phyloP scores from a whole-genome alignment of 2,329 filamentous ascomycete species.

The Raffaelea deltoideospora region DNA sequence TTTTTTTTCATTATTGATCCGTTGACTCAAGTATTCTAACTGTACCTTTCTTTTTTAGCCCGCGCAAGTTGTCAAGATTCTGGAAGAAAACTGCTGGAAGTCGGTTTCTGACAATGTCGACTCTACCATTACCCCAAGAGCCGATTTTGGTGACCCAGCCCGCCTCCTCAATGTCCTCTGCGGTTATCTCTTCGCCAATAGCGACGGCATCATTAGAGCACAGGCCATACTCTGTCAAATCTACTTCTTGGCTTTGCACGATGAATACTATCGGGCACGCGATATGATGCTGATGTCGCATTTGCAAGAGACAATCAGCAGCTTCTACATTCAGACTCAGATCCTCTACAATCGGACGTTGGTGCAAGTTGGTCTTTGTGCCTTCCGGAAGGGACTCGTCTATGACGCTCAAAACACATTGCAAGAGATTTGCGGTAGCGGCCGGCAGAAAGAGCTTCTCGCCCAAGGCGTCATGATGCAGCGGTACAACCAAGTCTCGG shows the following conservation, averaged over 20 bases:
- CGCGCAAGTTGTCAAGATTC: constrained; percentile 76
- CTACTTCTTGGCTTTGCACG: constrained; percentile 93
- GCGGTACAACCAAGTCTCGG: constrained; percentile 87
- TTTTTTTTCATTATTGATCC: not conserved
- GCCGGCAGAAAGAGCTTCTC: constrained; percentile 91
- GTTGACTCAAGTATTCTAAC: constrained; percentile 3
- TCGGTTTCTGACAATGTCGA: constrained; percentile 53
- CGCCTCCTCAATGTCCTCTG: constrained; percentile 74
- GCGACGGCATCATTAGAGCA: constrained; percentile 89
- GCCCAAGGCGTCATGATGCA: constrained; percentile 98
- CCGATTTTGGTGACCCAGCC: constrained; percentile 50
- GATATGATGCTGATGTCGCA: constrained; percentile 99
- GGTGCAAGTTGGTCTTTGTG: constrained; percentile 94
- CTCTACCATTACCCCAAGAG: constrained; percentile 67
- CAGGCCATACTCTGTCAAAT: constrained; percentile 97
- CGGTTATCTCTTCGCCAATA: constrained; percentile 88
- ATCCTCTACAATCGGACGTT: constrained; percentile 98
- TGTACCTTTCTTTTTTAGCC: constrained; percentile 33
- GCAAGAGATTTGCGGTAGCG: constrained; percentile 95
- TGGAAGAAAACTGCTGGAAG: constrained; percentile 93
- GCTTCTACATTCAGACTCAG: constrained; percentile 92
- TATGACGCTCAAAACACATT: constrained; percentile 97
- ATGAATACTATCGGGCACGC: constrained; percentile 93
- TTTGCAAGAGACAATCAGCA: constrained; percentile 89
- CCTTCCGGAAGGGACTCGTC: constrained; percentile 90